phyloP scores from a whole-genome alignment of 2,329 filamentous ascomycete species.

The Pseudophaeomoniella oleicola region DNA sequence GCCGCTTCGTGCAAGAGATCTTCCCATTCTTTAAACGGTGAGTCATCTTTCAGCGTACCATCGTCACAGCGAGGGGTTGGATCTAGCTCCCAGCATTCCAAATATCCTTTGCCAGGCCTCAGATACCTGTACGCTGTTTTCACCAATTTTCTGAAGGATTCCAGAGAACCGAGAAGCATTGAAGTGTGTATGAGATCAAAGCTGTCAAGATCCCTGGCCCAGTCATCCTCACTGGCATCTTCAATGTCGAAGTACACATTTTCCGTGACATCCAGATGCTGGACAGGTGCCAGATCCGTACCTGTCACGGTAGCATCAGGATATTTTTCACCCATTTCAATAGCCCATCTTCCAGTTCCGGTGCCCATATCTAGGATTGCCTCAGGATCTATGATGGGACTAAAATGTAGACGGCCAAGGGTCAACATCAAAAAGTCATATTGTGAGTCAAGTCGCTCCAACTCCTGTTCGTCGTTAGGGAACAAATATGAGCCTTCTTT shows the following conservation, averaged over 20 bases:
- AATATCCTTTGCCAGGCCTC: constrained; percentile 37
- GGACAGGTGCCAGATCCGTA: constrained; percentile 54
- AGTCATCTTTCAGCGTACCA: constrained; percentile 33
- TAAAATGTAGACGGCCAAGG: constrained; percentile 28
- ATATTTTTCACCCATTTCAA: constrained; percentile 43
- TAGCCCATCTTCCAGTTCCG: constrained; percentile 53
- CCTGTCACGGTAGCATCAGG: constrained; percentile 45
- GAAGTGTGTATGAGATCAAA: constrained; percentile 48
- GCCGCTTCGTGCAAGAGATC: constrained; percentile 26
- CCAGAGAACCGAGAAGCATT: constrained; percentile 42
- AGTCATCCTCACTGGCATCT: constrained; percentile 47
- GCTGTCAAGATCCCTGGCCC: constrained; percentile 35
- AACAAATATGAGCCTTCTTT: constrained; percentile 30
- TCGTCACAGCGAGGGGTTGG: constrained; percentile 37
- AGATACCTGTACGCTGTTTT: constrained; percentile 35
- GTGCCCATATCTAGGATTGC: constrained; percentile 43
- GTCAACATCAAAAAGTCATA: constrained; percentile 39
- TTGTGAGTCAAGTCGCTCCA: constrained; percentile 40
- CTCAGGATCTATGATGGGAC: constrained; percentile 27
- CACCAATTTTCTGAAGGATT: constrained; percentile 42
- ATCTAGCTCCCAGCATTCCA: constrained; percentile 29
- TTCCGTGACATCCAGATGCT: constrained; percentile 49
- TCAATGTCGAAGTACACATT: constrained; percentile 66
- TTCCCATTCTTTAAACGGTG: constrained; percentile 35
- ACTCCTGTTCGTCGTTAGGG: constrained; percentile 40